phyloP scores from a whole-genome alignment of 2,329 filamentous ascomycete species.

The Phyllosticta citriasiana region DNA sequence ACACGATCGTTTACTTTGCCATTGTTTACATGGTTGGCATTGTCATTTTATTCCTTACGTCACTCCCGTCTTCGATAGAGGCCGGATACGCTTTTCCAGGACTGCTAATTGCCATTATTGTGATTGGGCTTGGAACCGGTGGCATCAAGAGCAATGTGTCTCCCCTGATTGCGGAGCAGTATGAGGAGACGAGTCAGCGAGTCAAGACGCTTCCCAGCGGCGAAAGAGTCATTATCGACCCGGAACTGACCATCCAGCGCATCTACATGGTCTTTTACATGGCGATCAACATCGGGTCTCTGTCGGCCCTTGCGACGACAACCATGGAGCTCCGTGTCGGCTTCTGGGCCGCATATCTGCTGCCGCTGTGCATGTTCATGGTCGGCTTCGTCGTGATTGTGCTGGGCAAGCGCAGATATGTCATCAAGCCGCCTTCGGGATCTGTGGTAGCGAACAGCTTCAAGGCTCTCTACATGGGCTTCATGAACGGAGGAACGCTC shows the following conservation, averaged over 20 bases:
- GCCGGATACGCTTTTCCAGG: conserved; percentile 51
- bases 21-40: conserved; percentile 56
- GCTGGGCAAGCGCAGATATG: conserved; percentile 15
- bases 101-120: conserved; percentile 53
- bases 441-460: conserved; percentile 33
- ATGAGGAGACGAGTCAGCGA: conserved; percentile 31
- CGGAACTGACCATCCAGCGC: conserved; percentile 29
- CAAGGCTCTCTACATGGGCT: conserved; percentile 48
- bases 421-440: conserved; percentile 13
- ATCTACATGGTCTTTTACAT: conserved; percentile 52
- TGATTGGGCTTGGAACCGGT: conserved; percentile 66
- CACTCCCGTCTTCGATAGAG: conserved; percentile 53
- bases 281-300: conserved; percentile 61
- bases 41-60: conserved; percentile 54
- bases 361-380: conserved; percentile 54
- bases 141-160: conserved; percentile 73
- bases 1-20: conserved; percentile 58
- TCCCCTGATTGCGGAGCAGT: conserved; percentile 40
- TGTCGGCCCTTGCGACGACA: conserved; percentile 56
- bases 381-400: conserved; percentile 49
- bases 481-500: conserved; percentile 37
- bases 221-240: conserved; percentile 29
- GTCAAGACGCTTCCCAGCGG: conserved; percentile 27
- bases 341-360: conserved; percentile 56
- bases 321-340: conserved; percentile 58